Conservation (phyloP, 306 rosid species). For the Vigna unguiculata region DNA sequence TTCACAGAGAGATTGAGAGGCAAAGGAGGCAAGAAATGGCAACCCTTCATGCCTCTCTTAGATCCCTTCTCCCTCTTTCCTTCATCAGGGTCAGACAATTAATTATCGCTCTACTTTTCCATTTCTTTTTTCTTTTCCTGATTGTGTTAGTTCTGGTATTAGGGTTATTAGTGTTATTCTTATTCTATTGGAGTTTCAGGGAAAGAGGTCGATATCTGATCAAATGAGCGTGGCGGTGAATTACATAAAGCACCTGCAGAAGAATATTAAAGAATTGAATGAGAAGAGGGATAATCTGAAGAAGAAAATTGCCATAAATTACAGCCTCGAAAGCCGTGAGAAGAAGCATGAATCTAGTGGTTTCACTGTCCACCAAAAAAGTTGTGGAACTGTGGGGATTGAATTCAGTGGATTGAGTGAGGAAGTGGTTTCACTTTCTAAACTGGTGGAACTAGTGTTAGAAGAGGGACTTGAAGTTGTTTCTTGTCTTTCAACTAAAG, state of each 20-base stretch:
- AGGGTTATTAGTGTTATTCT: slow-evolving; percentile 8
- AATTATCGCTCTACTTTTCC: background rate
- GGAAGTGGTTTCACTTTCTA: slow-evolving; percentile 48
- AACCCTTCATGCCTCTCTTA: slow-evolving; percentile 62
- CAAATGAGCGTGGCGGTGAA: slow-evolving; percentile 64
- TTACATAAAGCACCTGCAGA: slow-evolving; percentile 60
- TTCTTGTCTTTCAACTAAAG: slow-evolving; percentile 53
- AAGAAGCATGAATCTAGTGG: slow-evolving; percentile 16
- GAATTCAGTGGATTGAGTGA: slow-evolving; percentile 44
- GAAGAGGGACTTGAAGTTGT: slow-evolving; percentile 60
- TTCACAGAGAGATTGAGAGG: slow-evolving; percentile 71
- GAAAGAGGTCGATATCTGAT: slow-evolving; percentile 75
- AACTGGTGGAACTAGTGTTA: slow-evolving; percentile 48
- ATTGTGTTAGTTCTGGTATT: background rate
- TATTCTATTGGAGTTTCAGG: slow-evolving; percentile 55
- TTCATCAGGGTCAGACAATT: slow-evolving; percentile 52
- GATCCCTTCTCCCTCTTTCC: slow-evolving; percentile 64
- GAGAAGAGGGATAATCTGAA: slow-evolving; percentile 56
- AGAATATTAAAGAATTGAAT: slow-evolving; percentile 53
- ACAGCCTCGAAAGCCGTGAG: slow-evolving; percentile 5
- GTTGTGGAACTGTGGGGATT: slow-evolving; percentile 50
- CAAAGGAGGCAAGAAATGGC: slow-evolving; percentile 82
- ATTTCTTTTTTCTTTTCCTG: background rate
- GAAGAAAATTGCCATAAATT: slow-evolving; percentile 19
- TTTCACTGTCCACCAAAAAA: slow-evolving; percentile 45